Evolutionary conservation across 1,284 basidiomycete genomes (phyloP), one percentile per base, ranked within the genome.

Genomic region (Lignosus rhinocerotis): DNA sequence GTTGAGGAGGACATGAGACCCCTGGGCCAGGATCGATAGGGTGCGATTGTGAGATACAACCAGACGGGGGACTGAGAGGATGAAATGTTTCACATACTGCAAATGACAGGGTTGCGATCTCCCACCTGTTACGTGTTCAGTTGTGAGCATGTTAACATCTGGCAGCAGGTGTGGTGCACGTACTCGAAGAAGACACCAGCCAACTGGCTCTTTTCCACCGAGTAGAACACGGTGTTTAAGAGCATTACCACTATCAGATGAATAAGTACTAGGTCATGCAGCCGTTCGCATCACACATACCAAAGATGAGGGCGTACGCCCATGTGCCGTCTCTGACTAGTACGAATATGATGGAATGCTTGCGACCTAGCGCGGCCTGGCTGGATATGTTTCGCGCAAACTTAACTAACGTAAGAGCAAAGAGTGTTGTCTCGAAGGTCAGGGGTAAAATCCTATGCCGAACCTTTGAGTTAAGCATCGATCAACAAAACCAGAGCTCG

Each of bases 321-420:
- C 78, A 79, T 9, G 69, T 72, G 11, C 74, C 75, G 59, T 77
- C 76, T 33, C 74, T 65, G 47, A 75, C 64, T 51, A 76, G 64
- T 1, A 74, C 64, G 16, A 56, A 60, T 52, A 75, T 57, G 21
- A 77, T 61, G 3, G 74, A 72, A 4, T 72, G 64, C 19, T 65
- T 69, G 30, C 31, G 31, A n/a, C 7, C 66, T 64, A 66, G 68
- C 69, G 6, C 69, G 69, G 8, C 61, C 56, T 38, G 61, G 58
- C 0, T 73, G 55, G 5, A 66, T 69, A 3, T 58, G 46, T 39
- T 65, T 6, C 9, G n/a, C 3, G 17, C 65, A 52, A 74, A 75
- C 52, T 74, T 73, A 31, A 61, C 25, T 1, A 72, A 49, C 3
- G 75, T 77, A 14, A 78, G 59, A 16, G 53, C 45, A 31, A 76